phyloP scores from a whole-genome alignment of 2,329 filamentous ascomycete species.

The Verticillium dahliae region DNA sequence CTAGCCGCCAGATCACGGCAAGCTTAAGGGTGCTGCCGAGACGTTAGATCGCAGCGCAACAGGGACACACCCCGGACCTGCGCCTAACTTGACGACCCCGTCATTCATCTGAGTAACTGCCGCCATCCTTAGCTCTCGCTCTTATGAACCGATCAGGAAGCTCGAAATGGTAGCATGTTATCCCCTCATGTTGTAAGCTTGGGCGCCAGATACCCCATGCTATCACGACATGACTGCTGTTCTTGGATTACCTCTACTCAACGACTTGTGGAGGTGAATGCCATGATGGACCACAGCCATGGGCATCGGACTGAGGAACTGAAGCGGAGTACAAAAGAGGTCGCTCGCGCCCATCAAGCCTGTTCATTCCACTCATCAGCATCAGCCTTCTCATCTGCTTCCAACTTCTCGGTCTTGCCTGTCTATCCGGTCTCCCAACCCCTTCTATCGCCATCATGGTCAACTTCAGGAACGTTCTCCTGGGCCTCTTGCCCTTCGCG shows the following conservation, averaged over 20 bases:
- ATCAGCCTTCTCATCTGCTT: background rate
- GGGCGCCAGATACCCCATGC: background rate
- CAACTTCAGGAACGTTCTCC: constrained; percentile 1
- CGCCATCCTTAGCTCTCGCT: background rate
- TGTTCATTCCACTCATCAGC: background rate
- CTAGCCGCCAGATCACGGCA: background rate
- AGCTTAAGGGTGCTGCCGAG: background rate
- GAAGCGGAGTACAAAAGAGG: background rate
- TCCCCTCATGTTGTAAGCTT: background rate
- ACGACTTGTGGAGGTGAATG: background rate
- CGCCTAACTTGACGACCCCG: background rate
- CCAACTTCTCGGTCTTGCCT: background rate
- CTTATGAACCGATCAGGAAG: background rate
- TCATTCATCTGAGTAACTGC: background rate
- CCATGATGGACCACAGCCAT: background rate
- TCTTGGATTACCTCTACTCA: background rate
- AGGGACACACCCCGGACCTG: background rate
- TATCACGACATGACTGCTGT: background rate
- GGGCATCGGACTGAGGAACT: background rate
- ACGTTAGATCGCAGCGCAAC: background rate
- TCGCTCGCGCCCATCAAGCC: background rate
- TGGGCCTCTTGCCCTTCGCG: constrained; percentile 1
- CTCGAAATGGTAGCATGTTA: background rate
- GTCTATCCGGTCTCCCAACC: background rate
- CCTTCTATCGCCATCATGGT: background rate